Conservation (phyloP, 2,329 filamentous ascomycete genomes). For the Botrytis pseudocinerea region DNA sequence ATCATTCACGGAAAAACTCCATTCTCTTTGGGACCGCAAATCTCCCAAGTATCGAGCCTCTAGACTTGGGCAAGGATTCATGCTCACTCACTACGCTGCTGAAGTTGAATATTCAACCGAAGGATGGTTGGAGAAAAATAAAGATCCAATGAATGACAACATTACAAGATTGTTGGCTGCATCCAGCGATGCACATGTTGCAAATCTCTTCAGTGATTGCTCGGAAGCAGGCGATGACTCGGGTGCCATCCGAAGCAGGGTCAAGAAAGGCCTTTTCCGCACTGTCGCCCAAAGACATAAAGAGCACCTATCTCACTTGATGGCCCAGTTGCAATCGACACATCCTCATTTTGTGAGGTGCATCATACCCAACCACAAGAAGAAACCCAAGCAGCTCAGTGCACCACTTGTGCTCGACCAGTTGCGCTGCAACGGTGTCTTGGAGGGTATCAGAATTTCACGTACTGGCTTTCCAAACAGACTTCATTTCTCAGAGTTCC, state of each 20-base stretch:
- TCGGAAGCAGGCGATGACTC: slow-evolving; percentile 75
- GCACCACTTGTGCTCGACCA: slow-evolving; percentile 94
- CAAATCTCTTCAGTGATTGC: slow-evolving; percentile 84
- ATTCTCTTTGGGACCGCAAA: slow-evolving; percentile 94
- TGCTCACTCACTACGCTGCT: slow-evolving; percentile 94
- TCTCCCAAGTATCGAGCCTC: slow-evolving; percentile 90
- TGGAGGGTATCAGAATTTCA: slow-evolving; percentile 97
- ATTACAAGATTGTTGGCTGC: slow-evolving; percentile 82
- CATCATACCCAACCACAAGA: slow-evolving; percentile 97
- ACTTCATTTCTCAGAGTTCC: slow-evolving; percentile 88
- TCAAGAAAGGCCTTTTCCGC: slow-evolving; percentile 96
- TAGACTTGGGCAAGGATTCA: slow-evolving; percentile 85
- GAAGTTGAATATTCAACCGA: slow-evolving; percentile 97
- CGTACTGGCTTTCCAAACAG: slow-evolving; percentile 96
- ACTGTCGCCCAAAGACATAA: slow-evolving; percentile 97
- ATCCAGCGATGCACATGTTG: slow-evolving; percentile 81
- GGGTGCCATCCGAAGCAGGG: slow-evolving; percentile 69
- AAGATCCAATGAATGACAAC: slow-evolving; percentile 97
- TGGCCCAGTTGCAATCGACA: slow-evolving; percentile 91
- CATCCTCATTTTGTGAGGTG: slow-evolving; percentile 98
- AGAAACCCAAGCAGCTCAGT: slow-evolving; percentile 88
- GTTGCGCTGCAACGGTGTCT: slow-evolving; percentile 95
- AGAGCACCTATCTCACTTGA: slow-evolving; percentile 94
- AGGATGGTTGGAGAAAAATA: slow-evolving; percentile 98
- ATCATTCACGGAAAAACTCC: slow-evolving; percentile 96